phyloP scores from a whole-genome alignment of 208 protist species.

The Angomonas deanei region DNA sequence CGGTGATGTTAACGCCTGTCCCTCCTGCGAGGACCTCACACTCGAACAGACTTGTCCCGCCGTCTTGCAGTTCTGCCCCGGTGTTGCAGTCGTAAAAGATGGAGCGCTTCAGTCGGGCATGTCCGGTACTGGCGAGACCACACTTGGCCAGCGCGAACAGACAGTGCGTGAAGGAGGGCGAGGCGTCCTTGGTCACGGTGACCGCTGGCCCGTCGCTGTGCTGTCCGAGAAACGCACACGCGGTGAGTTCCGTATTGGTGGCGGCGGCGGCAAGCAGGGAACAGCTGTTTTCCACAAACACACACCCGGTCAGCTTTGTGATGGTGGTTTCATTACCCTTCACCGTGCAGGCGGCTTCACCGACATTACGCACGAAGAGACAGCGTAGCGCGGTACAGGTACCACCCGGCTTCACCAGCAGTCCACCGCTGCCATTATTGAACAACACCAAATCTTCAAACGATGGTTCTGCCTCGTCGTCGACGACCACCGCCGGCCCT shows the following conservation, averaged over 20 bases:
- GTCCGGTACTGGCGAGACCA: conserved; percentile 10
- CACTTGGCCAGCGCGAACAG: conserved; percentile 16
- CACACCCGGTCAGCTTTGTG: conserved; percentile 8
- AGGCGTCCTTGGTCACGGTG: neutral
- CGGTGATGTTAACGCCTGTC: conserved; percentile 9
- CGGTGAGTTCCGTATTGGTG: conserved; percentile 14
- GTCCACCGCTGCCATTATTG: conserved; percentile 11
- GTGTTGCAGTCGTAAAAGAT: conserved; percentile 18
- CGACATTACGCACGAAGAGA: conserved; percentile 3
- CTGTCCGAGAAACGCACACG: conserved; percentile 16
- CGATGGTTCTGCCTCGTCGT: conserved; percentile 9
- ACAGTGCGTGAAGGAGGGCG: conserved; percentile 21
- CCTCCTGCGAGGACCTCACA: conserved; percentile 25
- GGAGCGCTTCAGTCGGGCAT: conserved; percentile 12
- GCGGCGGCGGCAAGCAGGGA: conserved; percentile 11
- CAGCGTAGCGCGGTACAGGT: conserved; percentile 7
- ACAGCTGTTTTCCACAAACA: conserved; percentile 21
- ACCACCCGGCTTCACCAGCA: conserved; percentile 18
- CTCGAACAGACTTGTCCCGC: conserved; percentile 14
- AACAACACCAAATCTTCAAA: conserved; percentile 15
- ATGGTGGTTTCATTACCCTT: neutral
- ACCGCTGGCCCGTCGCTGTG: conserved; percentile 11
- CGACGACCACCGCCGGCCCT: conserved; percentile 17
- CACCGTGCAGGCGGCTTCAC: neutral
- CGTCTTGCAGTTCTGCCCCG: conserved; percentile 6